Evolutionary conservation across 2,329 filamentous ascomycete genomes (phyloP).

Genomic region (Cryphonectria japonica): DNA sequence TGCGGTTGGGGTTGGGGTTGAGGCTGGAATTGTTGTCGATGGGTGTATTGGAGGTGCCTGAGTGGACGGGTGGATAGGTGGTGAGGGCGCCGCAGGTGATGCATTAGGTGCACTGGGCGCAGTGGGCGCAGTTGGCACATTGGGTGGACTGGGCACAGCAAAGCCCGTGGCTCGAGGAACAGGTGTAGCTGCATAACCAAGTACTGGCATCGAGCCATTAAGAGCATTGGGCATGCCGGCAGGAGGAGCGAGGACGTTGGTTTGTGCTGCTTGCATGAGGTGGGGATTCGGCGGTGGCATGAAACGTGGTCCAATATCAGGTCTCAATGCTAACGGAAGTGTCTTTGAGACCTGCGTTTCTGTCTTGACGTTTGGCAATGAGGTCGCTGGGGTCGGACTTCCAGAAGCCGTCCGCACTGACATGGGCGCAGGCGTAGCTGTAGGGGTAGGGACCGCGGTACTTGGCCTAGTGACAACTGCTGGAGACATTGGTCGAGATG

Average conservation of each 20-base stretch:
- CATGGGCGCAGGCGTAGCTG: constrained; percentile 8
- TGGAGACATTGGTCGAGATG: constrained; percentile 20
- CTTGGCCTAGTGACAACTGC: not conserved
- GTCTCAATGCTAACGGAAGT: constrained; percentile 25
- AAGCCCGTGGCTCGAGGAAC: constrained; percentile 35
- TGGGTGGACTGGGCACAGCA: constrained; percentile 35
- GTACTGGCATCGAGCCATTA: constrained; percentile 35
- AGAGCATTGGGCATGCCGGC: constrained; percentile 31
- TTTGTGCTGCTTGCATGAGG: constrained; percentile 22
- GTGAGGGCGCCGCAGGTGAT: constrained; percentile 32
- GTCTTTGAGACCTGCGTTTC: constrained; percentile 22
- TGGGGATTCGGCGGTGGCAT: constrained; percentile 30
- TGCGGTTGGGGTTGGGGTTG: constrained; percentile 1
- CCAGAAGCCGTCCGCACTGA: constrained; percentile 13
- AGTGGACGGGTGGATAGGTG: constrained; percentile 32
- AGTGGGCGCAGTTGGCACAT: constrained; percentile 7
- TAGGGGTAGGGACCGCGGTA: not conserved
- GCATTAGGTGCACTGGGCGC: constrained; percentile 35
- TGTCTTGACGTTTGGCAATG: constrained; percentile 23
- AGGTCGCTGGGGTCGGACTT: constrained; percentile 4
- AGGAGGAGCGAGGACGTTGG: constrained; percentile 36
- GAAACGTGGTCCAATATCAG: constrained; percentile 27
- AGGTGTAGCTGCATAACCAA: constrained; percentile 31
- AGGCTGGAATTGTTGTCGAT: constrained; percentile 1
- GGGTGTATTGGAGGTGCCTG: not conserved